Evolutionary conservation across 169 alveolate genomes (phyloP).

Genomic region (Besnoitia besnoiti): DNA sequence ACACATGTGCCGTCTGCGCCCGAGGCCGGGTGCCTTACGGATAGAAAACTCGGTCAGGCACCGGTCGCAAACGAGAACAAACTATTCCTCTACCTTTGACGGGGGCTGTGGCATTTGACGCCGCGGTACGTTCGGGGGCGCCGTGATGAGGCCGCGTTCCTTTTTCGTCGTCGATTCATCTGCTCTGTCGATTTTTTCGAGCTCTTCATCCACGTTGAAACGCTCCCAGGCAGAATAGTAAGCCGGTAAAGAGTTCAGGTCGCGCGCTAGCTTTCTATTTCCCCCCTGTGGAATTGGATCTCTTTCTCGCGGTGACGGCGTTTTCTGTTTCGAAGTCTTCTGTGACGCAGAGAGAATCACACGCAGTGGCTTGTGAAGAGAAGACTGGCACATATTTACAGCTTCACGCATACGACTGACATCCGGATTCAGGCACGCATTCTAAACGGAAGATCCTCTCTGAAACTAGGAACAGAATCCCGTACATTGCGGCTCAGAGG

Average conservation of each 20-base stretch:
- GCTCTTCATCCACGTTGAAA: slow-evolving; percentile 34
- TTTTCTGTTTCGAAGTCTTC: no score
- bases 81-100: neutral
- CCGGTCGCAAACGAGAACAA: no score
- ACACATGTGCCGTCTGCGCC: no score
- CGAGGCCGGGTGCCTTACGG: no score
- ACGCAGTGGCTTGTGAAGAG: no score
- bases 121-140: neutral
- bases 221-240: slow-evolving; percentile 36
- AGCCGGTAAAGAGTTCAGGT: neutral
- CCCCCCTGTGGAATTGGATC: neutral
- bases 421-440: no score
- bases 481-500: no score
- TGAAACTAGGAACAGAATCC: no score
- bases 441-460: no score
- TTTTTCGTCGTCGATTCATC: neutral
- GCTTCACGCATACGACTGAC: no score
- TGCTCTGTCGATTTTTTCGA: neutral
- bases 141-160: neutral
- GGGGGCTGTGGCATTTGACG: neutral
- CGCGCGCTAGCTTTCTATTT: slow-evolving; percentile 16
- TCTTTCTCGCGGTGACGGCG: neutral
- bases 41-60: no score
- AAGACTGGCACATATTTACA: no score
- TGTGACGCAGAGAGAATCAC: neutral